These are phyloP conservation scores for Pythium oligandrum DNA, from an alignment of 352 stramenopile genomes.

Conservation along the genomic window DNA sequence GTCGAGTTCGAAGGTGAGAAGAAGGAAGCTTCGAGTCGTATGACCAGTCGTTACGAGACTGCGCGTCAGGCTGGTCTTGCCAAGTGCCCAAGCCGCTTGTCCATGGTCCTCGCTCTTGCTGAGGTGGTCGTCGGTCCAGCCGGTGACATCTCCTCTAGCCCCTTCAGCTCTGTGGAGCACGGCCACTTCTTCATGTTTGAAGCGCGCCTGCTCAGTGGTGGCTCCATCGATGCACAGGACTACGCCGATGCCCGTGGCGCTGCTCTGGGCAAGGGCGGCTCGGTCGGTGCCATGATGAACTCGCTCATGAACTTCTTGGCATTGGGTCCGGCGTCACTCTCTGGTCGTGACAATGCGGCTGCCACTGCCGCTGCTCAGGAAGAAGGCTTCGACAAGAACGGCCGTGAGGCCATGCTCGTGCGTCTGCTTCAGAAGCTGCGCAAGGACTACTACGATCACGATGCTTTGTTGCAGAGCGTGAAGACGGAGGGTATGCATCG, in stretches of 20 bases:
- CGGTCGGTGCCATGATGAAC: slow-evolving; percentile 74
- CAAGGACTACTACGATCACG: slow-evolving; percentile 79
- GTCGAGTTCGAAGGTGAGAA: slow-evolving; percentile 86
- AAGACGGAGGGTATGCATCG: slow-evolving; percentile 78
- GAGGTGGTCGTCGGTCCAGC: slow-evolving; percentile 70
- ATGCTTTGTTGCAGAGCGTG: slow-evolving; percentile 62
- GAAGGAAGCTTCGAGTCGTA: slow-evolving; percentile 32
- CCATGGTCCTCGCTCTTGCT: slow-evolving; percentile 79
- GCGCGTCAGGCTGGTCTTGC: slow-evolving; percentile 63
- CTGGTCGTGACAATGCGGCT: slow-evolving; percentile 19
- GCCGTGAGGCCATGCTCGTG: slow-evolving; percentile 79
- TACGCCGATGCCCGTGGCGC: slow-evolving; percentile 69
- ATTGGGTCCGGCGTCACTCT: slow-evolving; percentile 61
- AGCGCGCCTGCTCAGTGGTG: slow-evolving; percentile 76
- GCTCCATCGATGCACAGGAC: slow-evolving; percentile 75
- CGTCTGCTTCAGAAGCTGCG: slow-evolving; percentile 79
- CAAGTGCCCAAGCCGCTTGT: slow-evolving; percentile 78
- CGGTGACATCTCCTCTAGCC: slow-evolving; percentile 23
- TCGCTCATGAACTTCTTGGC: slow-evolving; percentile 87
- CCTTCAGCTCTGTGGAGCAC: slow-evolving; percentile 79
- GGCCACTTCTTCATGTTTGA: slow-evolving; percentile 90
- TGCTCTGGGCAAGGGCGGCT: slow-evolving; percentile 37
- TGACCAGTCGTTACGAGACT: slow-evolving; percentile 72
- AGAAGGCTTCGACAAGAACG: slow-evolving; percentile 80
- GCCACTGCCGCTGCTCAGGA: slow-evolving; percentile 60